Percentiles rank a stretch among this genome's conserved stretches.
phyloP scores from a whole-genome alignment of 2,329 filamentous ascomycete species.

The Fusarium nematophilum region DNA sequence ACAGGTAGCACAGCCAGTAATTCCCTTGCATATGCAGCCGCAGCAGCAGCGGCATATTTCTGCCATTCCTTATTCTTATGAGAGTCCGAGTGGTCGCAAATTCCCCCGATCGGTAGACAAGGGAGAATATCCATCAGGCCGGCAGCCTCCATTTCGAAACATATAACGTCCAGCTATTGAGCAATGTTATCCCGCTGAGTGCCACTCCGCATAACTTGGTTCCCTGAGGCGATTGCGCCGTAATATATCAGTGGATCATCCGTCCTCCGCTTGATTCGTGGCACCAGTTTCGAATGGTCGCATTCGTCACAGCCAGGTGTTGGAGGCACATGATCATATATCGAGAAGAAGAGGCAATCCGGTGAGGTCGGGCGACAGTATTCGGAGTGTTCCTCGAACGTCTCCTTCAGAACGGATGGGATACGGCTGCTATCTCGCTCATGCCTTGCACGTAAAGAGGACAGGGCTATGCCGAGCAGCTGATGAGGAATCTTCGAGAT shows the following conservation, averaged over 20 bases:
- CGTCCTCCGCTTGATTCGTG: accelerated
- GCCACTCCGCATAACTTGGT: conserved; percentile 51
- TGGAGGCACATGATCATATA: neutral
- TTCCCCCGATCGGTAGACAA: conserved; percentile 53
- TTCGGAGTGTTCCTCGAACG: accelerated
- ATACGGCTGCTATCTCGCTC: neutral
- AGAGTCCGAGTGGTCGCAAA: conserved; percentile 55
- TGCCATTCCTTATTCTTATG: conserved; percentile 55
- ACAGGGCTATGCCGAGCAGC: conserved; percentile 11
- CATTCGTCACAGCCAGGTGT: neutral
- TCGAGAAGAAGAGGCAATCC: conserved; percentile 2
- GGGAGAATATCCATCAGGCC: conserved; percentile 45
- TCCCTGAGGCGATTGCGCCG: conserved; percentile 45
- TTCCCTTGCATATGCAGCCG: conserved; percentile 45
- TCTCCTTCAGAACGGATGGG: neutral
- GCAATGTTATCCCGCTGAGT: conserved; percentile 46
- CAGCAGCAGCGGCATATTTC: conserved; percentile 48
- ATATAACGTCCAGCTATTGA: conserved; percentile 20
- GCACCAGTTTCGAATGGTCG: neutral
- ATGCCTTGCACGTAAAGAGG: conserved; percentile 8
- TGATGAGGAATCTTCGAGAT: neutral
- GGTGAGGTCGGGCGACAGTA: neutral
- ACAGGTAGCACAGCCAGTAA: neutral
- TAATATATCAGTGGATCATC: conserved; percentile 6
- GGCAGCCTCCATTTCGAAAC: conserved; percentile 49